Base-by-base conservation (phyloP, 2,329 filamentous ascomycete genomes). In the Fusarium dimerum region DNA sequence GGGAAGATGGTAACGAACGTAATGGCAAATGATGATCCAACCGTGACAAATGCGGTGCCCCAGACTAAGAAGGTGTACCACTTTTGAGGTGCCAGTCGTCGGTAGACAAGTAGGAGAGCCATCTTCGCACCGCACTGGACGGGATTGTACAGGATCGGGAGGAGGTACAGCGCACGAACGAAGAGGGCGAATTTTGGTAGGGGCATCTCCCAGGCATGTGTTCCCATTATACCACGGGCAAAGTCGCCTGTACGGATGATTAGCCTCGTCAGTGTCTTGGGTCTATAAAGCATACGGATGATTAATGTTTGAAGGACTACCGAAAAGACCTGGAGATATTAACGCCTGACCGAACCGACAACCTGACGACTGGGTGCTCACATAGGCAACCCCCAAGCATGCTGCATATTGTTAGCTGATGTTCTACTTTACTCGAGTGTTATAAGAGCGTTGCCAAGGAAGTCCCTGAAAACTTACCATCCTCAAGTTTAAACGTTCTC, bases 141-240 rank as follows among this genome's bases (percentile, higher is more conserved):
- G 17, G 54, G 52, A 13, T 56, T 56, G 48, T 56, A 55, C 34
- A 56, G 52, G 39, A 56, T 56, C 30, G 54, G 54, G 7, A 50
- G 43, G 11, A 45, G 43, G 20, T 52, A 52, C 2, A 45, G 13
- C 3, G 39, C 51, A 17, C 45, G 43, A 20, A 47, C 47, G 43
- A 51, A 59, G 10, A 43, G 15, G 18, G 40, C 47, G 20, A 40
- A 52, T 5, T 52, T 52, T 9, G 51, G 47, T 32, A 59, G 40
- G 13, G 56, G 51, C 51, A 59, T 59, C 34, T 59, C 56, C 56
- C 56, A 59, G 2, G 30, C 49, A 26, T 59, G 55, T 6, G 55
- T 57, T 4, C 56, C 56, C 20, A 57, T 59, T 20, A 57, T 39
- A 6, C 52, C 52, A 3, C 34, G 42, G 15, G 36, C 40, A 30